Base-by-base conservation (phyloP, 78 protist species). In the Dictyostelium firmibasis region DNA sequence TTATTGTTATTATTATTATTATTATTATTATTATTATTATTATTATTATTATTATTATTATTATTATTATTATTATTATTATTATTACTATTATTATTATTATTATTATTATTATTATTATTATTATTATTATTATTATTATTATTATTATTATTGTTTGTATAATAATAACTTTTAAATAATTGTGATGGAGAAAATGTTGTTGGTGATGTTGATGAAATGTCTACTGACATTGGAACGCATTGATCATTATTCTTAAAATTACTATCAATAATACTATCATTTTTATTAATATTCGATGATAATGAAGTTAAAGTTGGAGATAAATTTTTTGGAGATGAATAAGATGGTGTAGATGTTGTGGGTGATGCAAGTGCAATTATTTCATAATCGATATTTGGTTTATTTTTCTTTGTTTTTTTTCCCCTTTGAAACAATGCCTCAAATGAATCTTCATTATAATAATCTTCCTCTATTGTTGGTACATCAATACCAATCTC, bases 351-450 rank as follows among this genome's bases (percentile, higher is more conserved):
- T 35, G 64, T 76, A 3, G 83, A 38, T 36, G 41, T 76, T 76
- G 31, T 44, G 10, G 70, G 53, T 25, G 53, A 44, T 36, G n/a
- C 64, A 23, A 67, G 62, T 69, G 43, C 9, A 27, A 67, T 60
- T 23, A 36, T 83, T 64, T 83, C 88, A 62, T 43, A 31, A 25
- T 67, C 44, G 25, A 75, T 16, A 67, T 84, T 69, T 67, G 18
- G 13, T 35, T 10, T 67, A 11, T n/a, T 14, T 69, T 36, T 35
- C 3, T 72, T 72, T 33, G 79, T 5, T 33, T 72, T 31, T 1
- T 33, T 16, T 43, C 27, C 75, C 27, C 35, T 23, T 27, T 67
- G 75, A 27, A 27, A 27, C 7, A 67, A 67, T 67, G 38, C 75
- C 11, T 67, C 75, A 27, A 67, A 67, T 11, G 75, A 72, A 16